phyloP scores from a whole-genome alignment of 2,329 filamentous ascomycete genomes.

The Torrubiella hemipterigena region DNA sequence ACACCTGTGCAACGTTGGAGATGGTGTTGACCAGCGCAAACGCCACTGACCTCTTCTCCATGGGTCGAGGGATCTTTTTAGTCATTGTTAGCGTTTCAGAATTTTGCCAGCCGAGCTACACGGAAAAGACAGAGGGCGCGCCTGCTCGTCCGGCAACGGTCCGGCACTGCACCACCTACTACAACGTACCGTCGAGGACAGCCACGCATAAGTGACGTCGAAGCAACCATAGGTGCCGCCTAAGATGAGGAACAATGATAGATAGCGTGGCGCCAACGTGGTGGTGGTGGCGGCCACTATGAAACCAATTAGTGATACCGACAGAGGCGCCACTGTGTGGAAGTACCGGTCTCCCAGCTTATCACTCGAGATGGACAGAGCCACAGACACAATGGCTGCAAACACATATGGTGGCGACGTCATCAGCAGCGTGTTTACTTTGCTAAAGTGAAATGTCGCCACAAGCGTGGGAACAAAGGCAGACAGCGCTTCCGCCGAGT shows the following conservation, averaged over 20 bases:
- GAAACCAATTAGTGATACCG: slow-evolving; percentile 50
- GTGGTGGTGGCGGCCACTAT: slow-evolving; percentile 56
- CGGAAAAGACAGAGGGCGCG: too few relatives aligned
- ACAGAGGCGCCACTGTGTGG: slow-evolving; percentile 52
- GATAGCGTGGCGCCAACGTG: slow-evolving; percentile 47
- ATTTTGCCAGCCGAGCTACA: too few relatives aligned
- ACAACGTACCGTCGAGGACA: slow-evolving; percentile 13
- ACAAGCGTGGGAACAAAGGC: slow-evolving; percentile 65
- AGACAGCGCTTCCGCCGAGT: slow-evolving; percentile 44
- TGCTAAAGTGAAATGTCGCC: slow-evolving; percentile 49
- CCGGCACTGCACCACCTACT: too few relatives aligned
- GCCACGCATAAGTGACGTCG: slow-evolving; percentile 7
- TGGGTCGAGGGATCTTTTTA: not conserved
- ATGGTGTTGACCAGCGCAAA: not conserved
- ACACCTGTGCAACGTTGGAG: not conserved
- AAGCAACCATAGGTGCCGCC: slow-evolving; percentile 6
- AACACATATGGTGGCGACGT: slow-evolving; percentile 56
- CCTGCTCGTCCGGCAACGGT: too few relatives aligned
- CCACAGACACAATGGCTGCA: slow-evolving; percentile 46
- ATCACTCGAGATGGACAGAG: slow-evolving; percentile 61
- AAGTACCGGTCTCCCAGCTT: slow-evolving; percentile 58
- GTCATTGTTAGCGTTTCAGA: too few relatives aligned
- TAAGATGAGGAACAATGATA: slow-evolving; percentile 4
- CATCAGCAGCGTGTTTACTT: slow-evolving; percentile 48
- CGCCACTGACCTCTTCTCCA: not conserved